phyloP scores from a whole-genome alignment of 2,329 filamentous ascomycete species.

The Lizonia empirigonia region DNA sequence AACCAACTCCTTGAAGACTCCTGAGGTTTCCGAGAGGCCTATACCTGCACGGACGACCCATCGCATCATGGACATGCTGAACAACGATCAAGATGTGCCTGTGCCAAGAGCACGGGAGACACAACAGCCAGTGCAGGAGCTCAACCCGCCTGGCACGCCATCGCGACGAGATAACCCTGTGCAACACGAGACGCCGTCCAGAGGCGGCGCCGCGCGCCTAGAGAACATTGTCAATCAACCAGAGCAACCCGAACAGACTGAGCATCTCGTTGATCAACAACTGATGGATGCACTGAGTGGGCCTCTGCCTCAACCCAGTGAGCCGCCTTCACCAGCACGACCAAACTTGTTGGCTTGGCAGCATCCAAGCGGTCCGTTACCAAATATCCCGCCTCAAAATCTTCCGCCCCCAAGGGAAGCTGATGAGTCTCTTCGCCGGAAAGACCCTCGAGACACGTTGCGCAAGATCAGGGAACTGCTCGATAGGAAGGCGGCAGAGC shows the following conservation, averaged over 20 bases:
- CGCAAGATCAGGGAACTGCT: slow-evolving; percentile 35
- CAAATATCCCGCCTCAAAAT: slow-evolving; percentile 19
- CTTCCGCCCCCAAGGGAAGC: slow-evolving; percentile 23
- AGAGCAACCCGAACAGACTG: slow-evolving; percentile 26
- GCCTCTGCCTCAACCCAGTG: slow-evolving; percentile 18
- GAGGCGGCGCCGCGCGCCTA: slow-evolving; percentile 23
- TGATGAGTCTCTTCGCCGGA: slow-evolving; percentile 33
- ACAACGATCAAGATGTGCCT: slow-evolving; percentile 42
- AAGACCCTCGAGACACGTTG: slow-evolving; percentile 33
- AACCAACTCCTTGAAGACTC: slow-evolving; percentile 7
- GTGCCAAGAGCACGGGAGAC: slow-evolving; percentile 28
- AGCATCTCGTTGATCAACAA: slow-evolving; percentile 29
- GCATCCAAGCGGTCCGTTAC: too few relatives aligned
- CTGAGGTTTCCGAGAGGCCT: slow-evolving; percentile 24
- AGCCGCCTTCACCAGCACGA: slow-evolving; percentile 29
- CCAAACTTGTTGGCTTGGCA: slow-evolving; percentile 23
- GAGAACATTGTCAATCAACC: slow-evolving; percentile 28
- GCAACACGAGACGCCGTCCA: slow-evolving; percentile 28
- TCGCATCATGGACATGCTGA: slow-evolving; percentile 47
- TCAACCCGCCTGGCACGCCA: slow-evolving; percentile 18
- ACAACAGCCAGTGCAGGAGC: slow-evolving; percentile 23
- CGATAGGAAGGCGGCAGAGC: slow-evolving; percentile 32
- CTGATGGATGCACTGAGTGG: slow-evolving; percentile 29
- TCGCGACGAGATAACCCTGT: slow-evolving; percentile 18
- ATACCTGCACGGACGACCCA: slow-evolving; percentile 41